These are phyloP conservation scores for Hygrophorus russula DNA, from an alignment of 768 basidiomycete species.

Conservation along the genomic window DNA sequence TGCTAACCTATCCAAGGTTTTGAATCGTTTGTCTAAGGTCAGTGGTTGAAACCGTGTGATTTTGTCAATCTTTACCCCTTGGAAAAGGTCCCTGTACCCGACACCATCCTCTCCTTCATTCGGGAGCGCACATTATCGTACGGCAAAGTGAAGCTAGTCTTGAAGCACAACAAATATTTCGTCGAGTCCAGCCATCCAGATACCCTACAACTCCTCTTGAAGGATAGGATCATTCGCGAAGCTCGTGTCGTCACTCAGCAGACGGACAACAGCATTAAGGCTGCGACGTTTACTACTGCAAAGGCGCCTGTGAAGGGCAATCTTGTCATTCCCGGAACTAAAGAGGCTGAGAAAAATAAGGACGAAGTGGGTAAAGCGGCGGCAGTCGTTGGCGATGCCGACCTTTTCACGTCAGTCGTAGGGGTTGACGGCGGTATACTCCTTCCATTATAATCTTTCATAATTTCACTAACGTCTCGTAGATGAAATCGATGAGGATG, in stretches of 20 bases:
- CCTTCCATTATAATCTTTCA: not conserved
- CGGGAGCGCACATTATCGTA: conserved; percentile 91
- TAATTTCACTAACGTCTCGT: conserved; percentile 1
- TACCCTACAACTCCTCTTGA: conserved; percentile 76
- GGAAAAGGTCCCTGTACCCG: conserved; percentile 80
- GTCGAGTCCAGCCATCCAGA: conserved; percentile 96
- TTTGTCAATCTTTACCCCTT: conserved; percentile 3
- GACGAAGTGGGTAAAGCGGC: conserved; percentile 24
- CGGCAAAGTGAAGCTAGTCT: conserved; percentile 95
- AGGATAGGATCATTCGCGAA: conserved; percentile 77
- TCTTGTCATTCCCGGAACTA: conserved; percentile 81
- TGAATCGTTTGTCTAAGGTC: conserved; percentile 75
- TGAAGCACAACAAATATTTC: conserved; percentile 96
- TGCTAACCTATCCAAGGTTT: conserved; percentile 44
- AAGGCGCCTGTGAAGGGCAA: conserved; percentile 78
- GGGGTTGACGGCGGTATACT: conserved; percentile 57
- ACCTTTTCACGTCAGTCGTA: conserved; percentile 92
- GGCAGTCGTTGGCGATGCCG: conserved; percentile 43
- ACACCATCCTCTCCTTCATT: conserved; percentile 77
- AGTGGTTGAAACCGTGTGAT: conserved; percentile 6
- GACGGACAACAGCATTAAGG: conserved; percentile 66
- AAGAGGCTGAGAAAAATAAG: conserved; percentile 61
- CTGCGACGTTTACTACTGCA: conserved; percentile 64
- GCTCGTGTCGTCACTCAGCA: conserved; percentile 66
- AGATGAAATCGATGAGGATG: conserved; percentile 98